These are phyloP conservation scores for Chaetomium cochliodes DNA, from an alignment of 495 filamentous ascomycete genomes.

Conservation along the genomic window DNA sequence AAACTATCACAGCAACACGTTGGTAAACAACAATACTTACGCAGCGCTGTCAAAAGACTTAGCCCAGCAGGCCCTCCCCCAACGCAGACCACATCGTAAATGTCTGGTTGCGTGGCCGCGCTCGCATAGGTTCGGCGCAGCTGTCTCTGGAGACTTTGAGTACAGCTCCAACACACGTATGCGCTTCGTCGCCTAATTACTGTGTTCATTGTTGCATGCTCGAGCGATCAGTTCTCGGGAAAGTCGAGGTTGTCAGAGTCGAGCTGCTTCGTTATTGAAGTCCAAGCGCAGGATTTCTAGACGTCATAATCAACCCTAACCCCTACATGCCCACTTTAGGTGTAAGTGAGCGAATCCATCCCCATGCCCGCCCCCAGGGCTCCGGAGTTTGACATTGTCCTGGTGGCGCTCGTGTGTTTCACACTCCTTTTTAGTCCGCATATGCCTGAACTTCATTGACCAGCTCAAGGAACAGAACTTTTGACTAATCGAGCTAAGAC, in stretches of 20 bases:
- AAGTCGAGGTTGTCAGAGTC: background rate
- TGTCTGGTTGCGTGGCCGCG: conserved; percentile 48
- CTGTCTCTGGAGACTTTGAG: conserved; percentile 36
- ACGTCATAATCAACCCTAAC: conserved; percentile 12
- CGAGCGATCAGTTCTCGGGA: background rate
- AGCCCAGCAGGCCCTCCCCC: conserved; percentile 96
- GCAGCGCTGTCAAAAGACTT: conserved; percentile 79
- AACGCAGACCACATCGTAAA: conserved; percentile 94
- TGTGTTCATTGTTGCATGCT: conserved; percentile 27
- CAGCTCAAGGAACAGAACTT: background rate
- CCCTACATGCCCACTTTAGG: background rate
- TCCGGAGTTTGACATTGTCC: background rate
- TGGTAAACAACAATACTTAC: conserved; percentile 49
- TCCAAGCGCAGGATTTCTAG: conserved; percentile 6
- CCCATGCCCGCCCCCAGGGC: too few relatives aligned
- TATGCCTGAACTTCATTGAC: background rate
- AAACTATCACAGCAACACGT: background rate
- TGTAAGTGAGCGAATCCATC: background rate
- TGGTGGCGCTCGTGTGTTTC: conserved; percentile 12
- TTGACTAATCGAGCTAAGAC: conserved; percentile 1
- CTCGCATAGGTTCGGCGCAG: conserved; percentile 41
- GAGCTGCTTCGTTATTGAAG: background rate
- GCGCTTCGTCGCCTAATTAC: conserved; percentile 26
- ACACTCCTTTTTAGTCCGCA: background rate
- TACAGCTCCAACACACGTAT: conserved; percentile 50